Evolutionary conservation across 2,329 filamentous ascomycete species (phyloP).

Genomic region (Neofusicoccum parvum): DNA sequence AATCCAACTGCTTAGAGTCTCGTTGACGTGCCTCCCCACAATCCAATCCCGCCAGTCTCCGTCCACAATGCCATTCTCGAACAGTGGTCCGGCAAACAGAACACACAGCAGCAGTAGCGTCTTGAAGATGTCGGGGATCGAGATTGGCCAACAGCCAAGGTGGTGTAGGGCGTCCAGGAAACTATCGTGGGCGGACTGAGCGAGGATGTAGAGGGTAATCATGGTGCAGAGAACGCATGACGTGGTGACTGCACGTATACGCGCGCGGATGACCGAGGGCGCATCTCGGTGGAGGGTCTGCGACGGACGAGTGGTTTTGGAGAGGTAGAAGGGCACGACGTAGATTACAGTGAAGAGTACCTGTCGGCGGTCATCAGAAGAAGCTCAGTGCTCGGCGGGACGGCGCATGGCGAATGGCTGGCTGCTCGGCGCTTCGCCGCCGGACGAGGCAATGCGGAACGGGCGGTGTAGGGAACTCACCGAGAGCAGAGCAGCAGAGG

Average conservation of each 20-base stretch:
- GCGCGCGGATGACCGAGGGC: conserved; percentile 83
- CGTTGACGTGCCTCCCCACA: conserved; percentile 56
- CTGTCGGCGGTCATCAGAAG: conserved; percentile 43
- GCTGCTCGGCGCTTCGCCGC: conserved; percentile 24
- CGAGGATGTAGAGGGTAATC: conserved; percentile 68
- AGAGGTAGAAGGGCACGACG: conserved; percentile 88
- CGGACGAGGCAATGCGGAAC: conserved; percentile 4
- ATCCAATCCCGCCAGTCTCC: conserved; percentile 68
- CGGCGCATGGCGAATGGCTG: conserved; percentile 22
- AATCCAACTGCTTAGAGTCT: conserved; percentile 71
- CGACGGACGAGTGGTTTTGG: conserved; percentile 75
- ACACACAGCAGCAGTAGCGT: conserved; percentile 72
- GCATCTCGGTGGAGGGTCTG: conserved; percentile 80
- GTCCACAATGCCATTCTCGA: conserved; percentile 75
- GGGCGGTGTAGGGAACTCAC: conserved; percentile 33
- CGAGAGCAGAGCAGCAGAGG: conserved; percentile 39
- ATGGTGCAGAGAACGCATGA: conserved; percentile 71
- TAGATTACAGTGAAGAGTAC: conserved; percentile 84
- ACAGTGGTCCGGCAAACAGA: conserved; percentile 83
- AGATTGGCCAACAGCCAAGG: conserved; percentile 81
- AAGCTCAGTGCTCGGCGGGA: conserved; percentile 14
- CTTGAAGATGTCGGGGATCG: conserved; percentile 63
- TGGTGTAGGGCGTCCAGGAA: conserved; percentile 61
- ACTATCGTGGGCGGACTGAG: conserved; percentile 54
- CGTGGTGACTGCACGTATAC: conserved; percentile 76